These are phyloP conservation scores for Chaetomium strumarium DNA, from an alignment of 2,329 filamentous ascomycete species.

Conservation along the genomic window DNA sequence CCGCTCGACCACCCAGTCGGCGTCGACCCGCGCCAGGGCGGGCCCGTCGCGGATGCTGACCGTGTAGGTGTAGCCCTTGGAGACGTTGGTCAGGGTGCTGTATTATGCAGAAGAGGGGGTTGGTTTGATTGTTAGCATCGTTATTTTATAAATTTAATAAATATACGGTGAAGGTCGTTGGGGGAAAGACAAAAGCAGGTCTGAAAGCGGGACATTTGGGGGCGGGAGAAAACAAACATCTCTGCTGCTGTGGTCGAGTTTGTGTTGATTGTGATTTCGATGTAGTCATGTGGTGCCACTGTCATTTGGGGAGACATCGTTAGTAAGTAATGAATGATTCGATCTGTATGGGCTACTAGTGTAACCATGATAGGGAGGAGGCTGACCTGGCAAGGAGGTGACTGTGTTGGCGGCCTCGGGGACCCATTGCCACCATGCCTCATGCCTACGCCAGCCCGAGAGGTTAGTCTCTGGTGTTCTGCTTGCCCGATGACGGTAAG, in stretches of 20 bases:
- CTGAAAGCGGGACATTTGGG: too few relatives aligned
- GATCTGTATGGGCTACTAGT: not conserved
- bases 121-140: not conserved
- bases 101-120: not conserved
- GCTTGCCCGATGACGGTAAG: too few relatives aligned
- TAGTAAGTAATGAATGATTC: not conserved
- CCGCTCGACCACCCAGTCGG: constrained; percentile 27
- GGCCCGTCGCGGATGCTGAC: constrained; percentile 16
- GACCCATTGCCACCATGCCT: constrained; percentile 25
- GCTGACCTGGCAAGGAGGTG: constrained; percentile 17
- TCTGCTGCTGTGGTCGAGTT: constrained; percentile 18
- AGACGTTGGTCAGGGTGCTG: constrained; percentile 22
- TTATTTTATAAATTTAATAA: too few relatives aligned
- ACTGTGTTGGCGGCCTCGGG: constrained; percentile 17
- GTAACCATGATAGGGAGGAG: too few relatives aligned
- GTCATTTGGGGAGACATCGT: not conserved
- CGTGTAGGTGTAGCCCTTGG: constrained; percentile 12
- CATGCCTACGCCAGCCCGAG: constrained; percentile 7
- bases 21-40: constrained; percentile 20
- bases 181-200: too few relatives aligned
- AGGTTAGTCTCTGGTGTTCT: too few relatives aligned
- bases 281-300: constrained; percentile 24
- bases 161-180: too few relatives aligned
- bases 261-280: constrained; percentile 24
- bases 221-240: too few relatives aligned